These are phyloP conservation scores for Geotrichum citri-aurantii DNA, from an alignment of 1,139 yeast genomes.

Conservation along the genomic window DNA sequence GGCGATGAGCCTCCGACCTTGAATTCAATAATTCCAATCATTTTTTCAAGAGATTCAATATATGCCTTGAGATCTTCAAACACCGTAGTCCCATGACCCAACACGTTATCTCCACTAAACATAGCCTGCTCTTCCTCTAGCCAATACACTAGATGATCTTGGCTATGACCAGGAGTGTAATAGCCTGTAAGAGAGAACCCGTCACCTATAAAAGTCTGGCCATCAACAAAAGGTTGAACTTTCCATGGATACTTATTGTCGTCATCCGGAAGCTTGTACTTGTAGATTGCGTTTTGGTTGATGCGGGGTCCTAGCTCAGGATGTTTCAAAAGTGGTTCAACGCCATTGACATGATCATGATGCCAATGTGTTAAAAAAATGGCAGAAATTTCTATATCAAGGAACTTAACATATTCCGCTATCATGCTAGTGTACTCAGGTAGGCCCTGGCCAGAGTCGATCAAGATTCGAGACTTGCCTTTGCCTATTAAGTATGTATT, in stretches of 20 bases:
- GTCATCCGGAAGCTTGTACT: constrained; percentile 13
- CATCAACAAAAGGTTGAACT: constrained; percentile 26
- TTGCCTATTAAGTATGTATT: constrained; percentile 39
- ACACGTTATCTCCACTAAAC: constrained; percentile 39
- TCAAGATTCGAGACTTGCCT: constrained; percentile 33
- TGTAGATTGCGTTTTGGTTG: constrained; percentile 10
- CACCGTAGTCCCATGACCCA: constrained; percentile 39
- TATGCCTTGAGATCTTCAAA: constrained; percentile 34
- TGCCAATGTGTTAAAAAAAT: constrained; percentile 40
- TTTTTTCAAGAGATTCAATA: constrained; percentile 30
- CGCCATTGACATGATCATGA: constrained; percentile 37
- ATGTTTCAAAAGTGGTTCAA: constrained; percentile 22
- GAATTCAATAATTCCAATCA: constrained; percentile 24
- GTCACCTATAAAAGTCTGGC: constrained; percentile 28
- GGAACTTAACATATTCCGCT: constrained; percentile 24
- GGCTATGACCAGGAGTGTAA: constrained; percentile 39
- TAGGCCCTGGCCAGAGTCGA: constrained; percentile 39
- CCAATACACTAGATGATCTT: constrained; percentile 37
- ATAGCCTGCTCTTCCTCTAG: constrained; percentile 35
- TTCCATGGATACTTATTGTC: constrained; percentile 14
- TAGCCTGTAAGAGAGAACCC: constrained; percentile 34
- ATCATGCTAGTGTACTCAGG: constrained; percentile 31
- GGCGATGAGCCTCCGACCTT: constrained; percentile 12
- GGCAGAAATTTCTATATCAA: constrained; percentile 30
- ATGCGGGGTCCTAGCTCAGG: constrained; percentile 12